A percentile compares a stretch with the other conserved stretches of the same genome.
phyloP scores from a whole-genome alignment of 2,329 filamentous ascomycete genomes.

The Botrytis deweyae region DNA sequence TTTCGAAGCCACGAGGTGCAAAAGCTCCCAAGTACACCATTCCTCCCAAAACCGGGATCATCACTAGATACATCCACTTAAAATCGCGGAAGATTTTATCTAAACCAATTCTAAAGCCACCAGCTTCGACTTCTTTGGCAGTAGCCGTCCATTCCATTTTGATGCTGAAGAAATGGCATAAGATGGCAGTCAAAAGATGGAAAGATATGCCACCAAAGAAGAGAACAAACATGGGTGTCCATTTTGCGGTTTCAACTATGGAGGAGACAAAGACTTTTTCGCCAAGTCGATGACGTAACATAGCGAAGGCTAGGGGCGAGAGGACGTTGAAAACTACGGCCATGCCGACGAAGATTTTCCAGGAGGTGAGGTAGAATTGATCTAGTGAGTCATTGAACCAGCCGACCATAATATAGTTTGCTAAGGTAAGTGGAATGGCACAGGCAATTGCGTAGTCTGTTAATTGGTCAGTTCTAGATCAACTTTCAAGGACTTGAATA shows the following conservation, averaged over 20 bases:
- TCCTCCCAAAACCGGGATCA: constrained; percentile 29
- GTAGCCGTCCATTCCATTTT: constrained; percentile 55
- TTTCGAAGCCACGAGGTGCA: constrained; percentile 50
- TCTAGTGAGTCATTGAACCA: constrained; percentile 68
- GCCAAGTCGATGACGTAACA: constrained; percentile 31
- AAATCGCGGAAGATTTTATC: constrained; percentile 56
- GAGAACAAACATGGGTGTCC: constrained; percentile 44
- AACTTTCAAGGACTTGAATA: not conserved
- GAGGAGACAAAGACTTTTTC: constrained; percentile 37
- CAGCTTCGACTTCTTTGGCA: constrained; percentile 56
- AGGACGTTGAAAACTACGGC: constrained; percentile 64
- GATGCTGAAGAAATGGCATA: constrained; percentile 46
- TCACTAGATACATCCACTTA: constrained; percentile 48
- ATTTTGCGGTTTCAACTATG: constrained; percentile 57
- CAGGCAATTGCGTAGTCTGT: constrained; percentile 61
- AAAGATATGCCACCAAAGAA: constrained; percentile 47
- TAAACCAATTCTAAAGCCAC: constrained; percentile 57
- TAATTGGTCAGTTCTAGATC: not conserved
- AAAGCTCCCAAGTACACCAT: constrained; percentile 35
- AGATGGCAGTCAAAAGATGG: constrained; percentile 44
- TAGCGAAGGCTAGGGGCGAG: constrained; percentile 30
- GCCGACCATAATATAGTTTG: constrained; percentile 71
- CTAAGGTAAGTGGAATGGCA: constrained; percentile 63
- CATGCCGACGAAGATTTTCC: constrained; percentile 62
- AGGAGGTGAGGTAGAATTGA: constrained; percentile 67